phyloP scores from a whole-genome alignment of 2,329 filamentous ascomycete genomes.

The Bipolaris bicolor region DNA sequence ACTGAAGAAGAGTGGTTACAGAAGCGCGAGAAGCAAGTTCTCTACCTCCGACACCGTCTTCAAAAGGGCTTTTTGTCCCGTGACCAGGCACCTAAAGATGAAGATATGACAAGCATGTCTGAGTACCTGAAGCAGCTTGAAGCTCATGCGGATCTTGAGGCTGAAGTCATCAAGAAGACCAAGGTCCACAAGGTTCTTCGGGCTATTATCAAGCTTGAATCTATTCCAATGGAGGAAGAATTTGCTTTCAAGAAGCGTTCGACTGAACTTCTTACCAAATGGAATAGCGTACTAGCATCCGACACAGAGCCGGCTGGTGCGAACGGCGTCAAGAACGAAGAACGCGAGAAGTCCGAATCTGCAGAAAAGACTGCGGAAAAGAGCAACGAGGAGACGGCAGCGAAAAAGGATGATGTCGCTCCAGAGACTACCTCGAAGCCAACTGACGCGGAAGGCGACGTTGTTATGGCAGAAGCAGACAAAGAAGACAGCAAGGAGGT shows the following conservation, averaged over 20 bases:
- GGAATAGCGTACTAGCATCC: slow-evolving; percentile 75
- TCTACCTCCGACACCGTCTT: slow-evolving; percentile 91
- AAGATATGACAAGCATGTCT: slow-evolving; percentile 80
- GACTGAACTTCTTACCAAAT: slow-evolving; percentile 78
- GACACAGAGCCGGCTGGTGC: slow-evolving; percentile 36
- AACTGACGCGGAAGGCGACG: slow-evolving; percentile 33
- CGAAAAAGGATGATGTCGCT: slow-evolving; percentile 32
- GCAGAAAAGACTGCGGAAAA: slow-evolving; percentile 20
- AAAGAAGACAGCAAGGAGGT: slow-evolving; percentile 25
- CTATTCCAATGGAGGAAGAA: slow-evolving; percentile 81
- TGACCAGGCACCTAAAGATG: slow-evolving; percentile 83
- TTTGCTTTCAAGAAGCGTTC: slow-evolving; percentile 88
- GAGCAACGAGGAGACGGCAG: slow-evolving; percentile 15
- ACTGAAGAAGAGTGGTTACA: slow-evolving; percentile 62
- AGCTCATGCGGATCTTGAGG: slow-evolving; percentile 79
- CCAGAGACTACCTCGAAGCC: slow-evolving; percentile 26
- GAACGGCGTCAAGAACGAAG: slow-evolving; percentile 46
- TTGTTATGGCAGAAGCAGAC: slow-evolving; percentile 35
- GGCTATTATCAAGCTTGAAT: slow-evolving; percentile 84
- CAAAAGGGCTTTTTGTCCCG: slow-evolving; percentile 91
- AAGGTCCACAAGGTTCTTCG: slow-evolving; percentile 99
- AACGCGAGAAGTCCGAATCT: slow-evolving; percentile 49
- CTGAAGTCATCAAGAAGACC: slow-evolving; percentile 83
- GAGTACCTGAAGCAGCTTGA: slow-evolving; percentile 83
- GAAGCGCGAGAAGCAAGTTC: slow-evolving; percentile 71